Base-by-base conservation (phyloP, 2,329 filamentous ascomycete species). In the Calonectria multiphialidica region DNA sequence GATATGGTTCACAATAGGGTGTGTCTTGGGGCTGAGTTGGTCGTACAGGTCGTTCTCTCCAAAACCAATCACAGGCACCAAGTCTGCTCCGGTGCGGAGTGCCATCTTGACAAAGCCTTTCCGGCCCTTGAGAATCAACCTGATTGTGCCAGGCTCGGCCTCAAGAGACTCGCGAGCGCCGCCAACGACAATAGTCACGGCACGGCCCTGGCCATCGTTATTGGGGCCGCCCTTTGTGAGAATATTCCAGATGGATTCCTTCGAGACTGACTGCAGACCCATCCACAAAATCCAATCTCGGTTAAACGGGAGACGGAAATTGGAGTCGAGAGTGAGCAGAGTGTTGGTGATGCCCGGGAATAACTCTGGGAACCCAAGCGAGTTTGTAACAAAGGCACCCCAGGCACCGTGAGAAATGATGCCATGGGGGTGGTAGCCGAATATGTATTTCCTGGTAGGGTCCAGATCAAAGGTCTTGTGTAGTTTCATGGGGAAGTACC, bases 391-490 rank as follows among this genome's bases (percentile, higher is more conserved):
- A 80, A 98, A 98, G 6, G 96, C 94, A 6, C 92, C 94, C 86
- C 96, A 98, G 0, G 96, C 96, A n/a, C 96, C 97, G 79, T 98
- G 95, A 6, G 94, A 97, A 80, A 99, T 98, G 83, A 99, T 98
- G 28, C 97, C 96, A 81, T 99, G 97, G 0, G 97, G 97, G 80
- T 98, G 97, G 83, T 98, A 98, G 53, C 96, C 96, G 79, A 99
- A 95, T 74, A 99, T 95, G 85, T 98, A 99, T 84, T 98, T 98
- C 74, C 95, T 89, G 1, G 93, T 95, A 0, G 95, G 90, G 25
- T 94, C 90, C 8, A 99, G 90, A 69, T 93, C 89, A 76, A 93
- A 90, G 5, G 95, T 97, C 76, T 97, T 95, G 86, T 98, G 95
- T 45, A 99, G 89, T 69, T 90, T 90, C 59, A 95, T 95, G 5